Conservation (phyloP, 441 rosid genomes). For the Viola pubescens region DNA sequence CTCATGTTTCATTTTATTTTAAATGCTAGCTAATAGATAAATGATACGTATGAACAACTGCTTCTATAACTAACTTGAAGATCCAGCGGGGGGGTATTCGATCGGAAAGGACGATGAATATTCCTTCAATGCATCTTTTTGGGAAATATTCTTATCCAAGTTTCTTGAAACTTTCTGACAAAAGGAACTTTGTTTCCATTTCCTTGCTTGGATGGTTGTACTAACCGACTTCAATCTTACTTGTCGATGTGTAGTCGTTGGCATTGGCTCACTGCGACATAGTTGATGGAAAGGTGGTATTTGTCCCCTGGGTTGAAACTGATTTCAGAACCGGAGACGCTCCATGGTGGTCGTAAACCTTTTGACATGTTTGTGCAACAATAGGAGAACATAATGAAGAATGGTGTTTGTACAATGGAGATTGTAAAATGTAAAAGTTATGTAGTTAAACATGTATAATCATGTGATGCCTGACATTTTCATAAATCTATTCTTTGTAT, state of each 20-base stretch:
- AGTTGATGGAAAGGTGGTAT: constrained; percentile 76
- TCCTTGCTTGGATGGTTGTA: background rate
- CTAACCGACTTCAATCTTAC: background rate
- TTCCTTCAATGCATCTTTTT: no score
- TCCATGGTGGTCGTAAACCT: constrained; percentile 83
- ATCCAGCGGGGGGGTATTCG: no score
- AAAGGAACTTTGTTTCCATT: background rate
- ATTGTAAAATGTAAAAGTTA: background rate
- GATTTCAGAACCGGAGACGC: constrained; percentile 95
- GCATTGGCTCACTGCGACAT: constrained; percentile 81
- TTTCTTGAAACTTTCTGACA: no score
- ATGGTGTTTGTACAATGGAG: constrained; percentile 16
- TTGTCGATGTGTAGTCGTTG: constrained; percentile 45
- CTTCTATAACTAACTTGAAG: no score
- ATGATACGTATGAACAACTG: no score
- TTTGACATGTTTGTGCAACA: background rate
- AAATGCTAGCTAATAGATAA: no score
- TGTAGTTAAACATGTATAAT: constrained; percentile 4
- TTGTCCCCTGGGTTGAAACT: constrained; percentile 84
- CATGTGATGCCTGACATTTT: background rate
- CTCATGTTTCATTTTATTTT: background rate
- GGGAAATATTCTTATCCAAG: no score
- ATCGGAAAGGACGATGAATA: no score
- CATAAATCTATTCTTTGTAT: background rate
- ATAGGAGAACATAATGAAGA: constrained; percentile 3